Conservation (phyloP, 2,329 filamentous ascomycete species). For the Aspergillus neotritici region DNA sequence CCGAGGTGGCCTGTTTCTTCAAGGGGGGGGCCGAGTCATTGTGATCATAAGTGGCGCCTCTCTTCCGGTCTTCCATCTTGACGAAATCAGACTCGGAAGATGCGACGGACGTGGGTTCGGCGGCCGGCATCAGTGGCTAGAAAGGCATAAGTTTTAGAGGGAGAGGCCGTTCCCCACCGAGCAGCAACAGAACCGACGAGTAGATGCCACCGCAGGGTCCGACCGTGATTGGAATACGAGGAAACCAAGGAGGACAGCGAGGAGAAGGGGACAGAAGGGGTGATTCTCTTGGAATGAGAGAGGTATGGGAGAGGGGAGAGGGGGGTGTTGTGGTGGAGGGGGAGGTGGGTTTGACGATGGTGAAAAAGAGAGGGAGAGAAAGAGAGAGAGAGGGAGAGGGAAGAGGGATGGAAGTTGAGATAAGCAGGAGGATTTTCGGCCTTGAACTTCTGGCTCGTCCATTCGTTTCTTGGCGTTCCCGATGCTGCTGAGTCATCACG, state of each 20-base stretch:
- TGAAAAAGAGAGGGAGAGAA: conserved; percentile 8
- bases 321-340: too few species aligned
- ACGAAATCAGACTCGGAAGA: conserved; percentile 71
- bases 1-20: conserved; percentile 76
- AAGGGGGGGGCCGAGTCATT: conserved; percentile 82
- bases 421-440: conserved; percentile 40
- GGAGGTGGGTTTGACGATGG: neutral
- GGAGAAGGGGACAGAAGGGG: conserved; percentile 19
- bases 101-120: conserved; percentile 66
- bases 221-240: conserved; percentile 12
- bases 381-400: conserved; percentile 20
- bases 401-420: conserved; percentile 20
- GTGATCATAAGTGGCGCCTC: conserved; percentile 72
- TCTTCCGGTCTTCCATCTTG: conserved; percentile 99
- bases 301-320: too few species aligned
- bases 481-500: conserved; percentile 22
- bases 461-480: too few species aligned
- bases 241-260: conserved; percentile 13
- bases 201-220: conserved; percentile 23
- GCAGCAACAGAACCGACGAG: conserved; percentile 27
- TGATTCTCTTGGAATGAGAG: too few species aligned
- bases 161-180: conserved; percentile 29
- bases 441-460: conserved; percentile 8
- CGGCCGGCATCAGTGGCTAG: conserved; percentile 78
- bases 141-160: conserved; percentile 31